Evolutionary conservation across 306 rosid genomes (phyloP).

Genomic region (Acmispon strigosus): DNA sequence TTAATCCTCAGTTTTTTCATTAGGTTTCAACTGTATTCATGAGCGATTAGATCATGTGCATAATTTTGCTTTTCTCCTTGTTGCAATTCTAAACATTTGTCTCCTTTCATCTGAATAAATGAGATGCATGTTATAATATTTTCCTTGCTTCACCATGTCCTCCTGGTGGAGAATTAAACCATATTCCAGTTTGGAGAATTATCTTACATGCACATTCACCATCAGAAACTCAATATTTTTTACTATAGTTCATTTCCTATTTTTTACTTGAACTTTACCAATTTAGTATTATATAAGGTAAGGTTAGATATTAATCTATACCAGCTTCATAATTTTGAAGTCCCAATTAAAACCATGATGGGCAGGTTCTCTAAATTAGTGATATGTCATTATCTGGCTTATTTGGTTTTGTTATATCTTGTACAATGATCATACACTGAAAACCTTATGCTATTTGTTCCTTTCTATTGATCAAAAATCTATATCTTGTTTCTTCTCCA

Average conservation of each 20-base stretch:
- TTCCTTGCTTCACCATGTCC: background rate
- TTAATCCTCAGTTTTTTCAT: background rate
- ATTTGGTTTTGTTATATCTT: background rate
- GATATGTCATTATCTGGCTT: background rate
- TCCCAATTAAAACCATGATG: too few relatives aligned
- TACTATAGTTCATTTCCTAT: too few relatives aligned
- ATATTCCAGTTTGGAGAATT: too few relatives aligned
- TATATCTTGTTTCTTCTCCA: background rate
- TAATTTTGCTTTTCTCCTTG: background rate
- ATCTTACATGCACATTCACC: too few relatives aligned
- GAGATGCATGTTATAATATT: background rate
- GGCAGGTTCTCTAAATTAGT: too few relatives aligned
- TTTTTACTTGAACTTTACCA: too few relatives aligned
- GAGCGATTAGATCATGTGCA: background rate
- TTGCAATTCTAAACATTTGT: background rate
- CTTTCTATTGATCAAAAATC: background rate
- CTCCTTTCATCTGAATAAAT: background rate
- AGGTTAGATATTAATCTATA: too few relatives aligned
- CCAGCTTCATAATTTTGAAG: too few relatives aligned
- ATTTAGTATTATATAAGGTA: too few relatives aligned
- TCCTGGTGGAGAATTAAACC: background rate
- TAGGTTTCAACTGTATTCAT: background rate
- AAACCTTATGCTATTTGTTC: background rate
- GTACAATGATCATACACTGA: background rate
- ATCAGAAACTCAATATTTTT: too few relatives aligned